A percentile compares a stretch with the other conserved stretches of the same genome.
phyloP scores from a whole-genome alignment of 768 basidiomycete genomes.

The Tylopilus balloui region DNA sequence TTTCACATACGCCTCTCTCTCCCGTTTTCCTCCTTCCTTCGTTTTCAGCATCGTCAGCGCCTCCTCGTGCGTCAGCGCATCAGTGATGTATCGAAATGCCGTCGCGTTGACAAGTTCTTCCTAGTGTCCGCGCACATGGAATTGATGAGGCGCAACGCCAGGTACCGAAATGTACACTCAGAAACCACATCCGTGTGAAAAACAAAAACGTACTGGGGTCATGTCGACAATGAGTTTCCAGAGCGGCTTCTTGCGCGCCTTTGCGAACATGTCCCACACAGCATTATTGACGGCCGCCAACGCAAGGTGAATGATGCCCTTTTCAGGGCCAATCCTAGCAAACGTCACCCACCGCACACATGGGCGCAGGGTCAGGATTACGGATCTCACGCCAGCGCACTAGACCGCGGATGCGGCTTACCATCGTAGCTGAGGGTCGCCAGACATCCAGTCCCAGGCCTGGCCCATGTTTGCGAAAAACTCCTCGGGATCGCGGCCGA shows the following conservation, averaged over 20 bases:
- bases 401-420: conserved; percentile 31
- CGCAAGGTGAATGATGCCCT: conserved; percentile 88
- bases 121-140: conserved; percentile 30
- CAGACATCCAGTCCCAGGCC: conserved; percentile 79
- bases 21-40: conserved; percentile 68
- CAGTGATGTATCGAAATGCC: conserved; percentile 87
- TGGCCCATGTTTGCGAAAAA: conserved; percentile 87
- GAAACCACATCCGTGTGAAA: conserved; percentile 6
- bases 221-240: conserved; percentile 93
- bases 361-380: neutral
- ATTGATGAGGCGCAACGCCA: neutral
- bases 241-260: conserved; percentile 72
- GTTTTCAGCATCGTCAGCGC: conserved; percentile 75
- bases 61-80: conserved; percentile 86
- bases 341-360: neutral
- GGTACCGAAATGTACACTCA: neutral
- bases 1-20: conserved; percentile 69
- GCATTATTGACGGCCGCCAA: conserved; percentile 87
- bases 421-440: conserved; percentile 89
- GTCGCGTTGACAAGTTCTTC: conserved; percentile 72
- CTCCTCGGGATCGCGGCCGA: conserved; percentile 76
- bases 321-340: conserved; percentile 81
- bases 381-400: neutral
- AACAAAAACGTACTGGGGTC: conserved; percentile 49
- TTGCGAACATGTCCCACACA: conserved; percentile 87